Evolutionary conservation across 768 basidiomycete genomes (phyloP).

Genomic region (Scleroderma bovista): DNA sequence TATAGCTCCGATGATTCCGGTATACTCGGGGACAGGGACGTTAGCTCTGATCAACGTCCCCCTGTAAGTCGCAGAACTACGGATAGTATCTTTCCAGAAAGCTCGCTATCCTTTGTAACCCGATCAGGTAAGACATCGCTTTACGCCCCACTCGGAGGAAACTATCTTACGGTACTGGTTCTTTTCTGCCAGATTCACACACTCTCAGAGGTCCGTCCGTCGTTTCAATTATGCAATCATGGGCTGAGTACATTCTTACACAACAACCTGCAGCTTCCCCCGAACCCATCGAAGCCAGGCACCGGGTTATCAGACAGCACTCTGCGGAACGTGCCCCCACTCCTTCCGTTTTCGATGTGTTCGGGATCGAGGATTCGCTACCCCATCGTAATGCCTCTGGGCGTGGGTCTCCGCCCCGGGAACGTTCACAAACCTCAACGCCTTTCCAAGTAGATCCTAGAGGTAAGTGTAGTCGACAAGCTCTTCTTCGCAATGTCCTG

Average conservation of each 20-base stretch:
- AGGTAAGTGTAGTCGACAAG: background rate
- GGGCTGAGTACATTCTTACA: background rate
- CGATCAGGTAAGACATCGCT: background rate
- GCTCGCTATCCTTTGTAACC: background rate
- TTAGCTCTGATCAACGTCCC: background rate
- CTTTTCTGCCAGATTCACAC: background rate
- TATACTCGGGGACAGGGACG: conserved; percentile 10
- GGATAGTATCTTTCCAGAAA: background rate
- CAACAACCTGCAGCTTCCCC: background rate
- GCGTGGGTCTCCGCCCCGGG: conserved; percentile 6
- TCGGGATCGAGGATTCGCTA: conserved; percentile 18
- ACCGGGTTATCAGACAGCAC: conserved; percentile 18
- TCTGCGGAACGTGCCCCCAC: conserved; percentile 16
- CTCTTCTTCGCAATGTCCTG: background rate
- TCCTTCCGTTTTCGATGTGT: conserved; percentile 26
- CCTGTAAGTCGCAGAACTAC: background rate
- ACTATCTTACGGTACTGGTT: background rate
- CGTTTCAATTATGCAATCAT: background rate
- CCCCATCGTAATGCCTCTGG: conserved; percentile 12
- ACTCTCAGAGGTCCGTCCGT: background rate
- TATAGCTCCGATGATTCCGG: conserved; percentile 10
- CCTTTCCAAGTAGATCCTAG: conserved; percentile 6
- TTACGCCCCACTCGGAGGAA: background rate
- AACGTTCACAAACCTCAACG: background rate
- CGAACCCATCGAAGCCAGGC: conserved; percentile 4